These are phyloP conservation scores for Decorospora gaudefroyi DNA, from an alignment of 2,329 filamentous ascomycete genomes.

Conservation along the genomic window DNA sequence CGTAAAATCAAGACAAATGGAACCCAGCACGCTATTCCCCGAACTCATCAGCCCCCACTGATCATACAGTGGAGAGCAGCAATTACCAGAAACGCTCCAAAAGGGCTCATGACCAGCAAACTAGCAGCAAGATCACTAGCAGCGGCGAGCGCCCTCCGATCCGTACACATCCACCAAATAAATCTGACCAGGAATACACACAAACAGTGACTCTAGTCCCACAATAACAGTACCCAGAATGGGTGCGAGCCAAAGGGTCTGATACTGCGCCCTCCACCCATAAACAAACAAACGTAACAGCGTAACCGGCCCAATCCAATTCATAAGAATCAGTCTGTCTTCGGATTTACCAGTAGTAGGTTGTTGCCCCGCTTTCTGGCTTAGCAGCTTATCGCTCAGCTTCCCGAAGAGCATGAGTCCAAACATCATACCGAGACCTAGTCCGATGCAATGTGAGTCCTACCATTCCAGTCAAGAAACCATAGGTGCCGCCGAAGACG, in stretches of 20 bases:
- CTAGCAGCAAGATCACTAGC: slow-evolving; percentile 45
- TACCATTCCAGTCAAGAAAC: slow-evolving; percentile 70
- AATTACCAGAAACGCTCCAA: slow-evolving; percentile 29
- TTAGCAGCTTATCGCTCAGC: slow-evolving; percentile 12
- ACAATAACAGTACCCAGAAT: slow-evolving; percentile 27
- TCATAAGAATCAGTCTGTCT: slow-evolving; percentile 14
- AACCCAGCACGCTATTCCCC: slow-evolving; percentile 61
- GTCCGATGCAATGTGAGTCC: slow-evolving; percentile 77
- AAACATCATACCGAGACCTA: slow-evolving; percentile 57
- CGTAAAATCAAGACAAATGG: slow-evolving; percentile 68
- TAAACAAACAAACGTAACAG: slow-evolving; percentile 51
- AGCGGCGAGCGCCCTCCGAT: slow-evolving; percentile 23
- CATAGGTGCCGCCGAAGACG: slow-evolving; percentile 71
- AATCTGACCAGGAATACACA: slow-evolving; percentile 29
- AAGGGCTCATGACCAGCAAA: slow-evolving; percentile 20
- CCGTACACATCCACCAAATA: slow-evolving; percentile 46
- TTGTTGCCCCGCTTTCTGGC: background rate
- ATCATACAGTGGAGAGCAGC: slow-evolving; percentile 25
- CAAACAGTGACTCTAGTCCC: slow-evolving; percentile 20
- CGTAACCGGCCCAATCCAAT: slow-evolving; percentile 18
- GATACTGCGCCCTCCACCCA: slow-evolving; percentile 58
- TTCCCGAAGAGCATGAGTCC: slow-evolving; percentile 12
- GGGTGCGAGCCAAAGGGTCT: slow-evolving; percentile 59
- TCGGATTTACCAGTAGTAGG: slow-evolving; percentile 27
- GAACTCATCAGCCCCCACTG: slow-evolving; percentile 34